Evolutionary conservation across 2,329 filamentous ascomycete genomes (phyloP), one percentile per base, ranked within the genome.

Genomic region (Pseudogymnoascus sp.): DNA sequence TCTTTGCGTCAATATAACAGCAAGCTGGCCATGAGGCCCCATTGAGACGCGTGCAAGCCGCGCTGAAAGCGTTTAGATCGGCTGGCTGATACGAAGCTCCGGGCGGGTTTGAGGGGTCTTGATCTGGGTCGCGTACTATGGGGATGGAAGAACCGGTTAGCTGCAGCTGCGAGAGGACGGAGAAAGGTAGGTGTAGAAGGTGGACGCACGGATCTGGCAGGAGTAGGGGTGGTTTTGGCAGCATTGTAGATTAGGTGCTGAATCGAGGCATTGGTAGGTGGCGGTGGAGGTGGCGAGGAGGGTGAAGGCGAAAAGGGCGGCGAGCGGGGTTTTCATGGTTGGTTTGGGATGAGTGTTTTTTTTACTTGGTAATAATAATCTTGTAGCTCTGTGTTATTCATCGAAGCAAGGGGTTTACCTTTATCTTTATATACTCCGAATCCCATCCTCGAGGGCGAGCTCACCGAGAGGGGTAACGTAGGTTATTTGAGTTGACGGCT

Each of bases 401-500:
- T 57, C 2, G 16, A 34, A 7, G 29, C 29, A 57, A 57, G 16
- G n/a, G 51, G 3, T 21, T 34, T 5, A 3, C 5, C 5, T 18
- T 18, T 57, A 21, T 34, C 10, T 57, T 57, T 57, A 57, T 57
- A 57, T 57, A 57, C 11, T 11, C 16, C 16, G n/a, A 21, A 6
- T 34, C 1, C 5, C 5, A 4, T 1, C 5, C 51, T 34, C 16
- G 10, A 57, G 29, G 18, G 1, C n/a, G 1, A 21, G 26, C n/a
- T 14, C 29, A 14, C 10, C n/a, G 11, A 36, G 51, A 57, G 51
- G 51, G 51, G 29, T 21, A 57, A 34, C 2, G 10, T 34, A 36
- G 29, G 29, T 34, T 57, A 57, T 57, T 57, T 57, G 51, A 57
- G 51, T 57, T 57, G 51, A 57, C 29, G 18, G 29, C 29, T 57